Base-by-base conservation (phyloP, 441 rosid species). In the Croton setiger region DNA sequence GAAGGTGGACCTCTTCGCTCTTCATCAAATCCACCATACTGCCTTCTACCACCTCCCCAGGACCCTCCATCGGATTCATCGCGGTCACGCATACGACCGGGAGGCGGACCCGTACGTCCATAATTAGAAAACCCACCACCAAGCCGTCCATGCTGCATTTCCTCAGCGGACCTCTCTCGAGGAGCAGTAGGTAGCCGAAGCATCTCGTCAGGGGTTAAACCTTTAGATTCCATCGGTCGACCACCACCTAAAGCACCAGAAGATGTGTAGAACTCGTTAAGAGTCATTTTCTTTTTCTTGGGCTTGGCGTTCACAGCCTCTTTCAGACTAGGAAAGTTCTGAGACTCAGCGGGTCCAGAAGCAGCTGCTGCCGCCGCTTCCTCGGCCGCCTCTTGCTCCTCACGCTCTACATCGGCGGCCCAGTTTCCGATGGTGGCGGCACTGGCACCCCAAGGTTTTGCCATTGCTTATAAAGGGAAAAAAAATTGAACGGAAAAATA, bases 341-440 rank as follows among this genome's bases (percentile, higher is more conserved):
- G 82, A 2, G 87, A 43, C 68, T 66, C 87, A 27, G 69, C 80
- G 1, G 79, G 76, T 3, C 61, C 83, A 6, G 78, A 75, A 4
- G 72, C 64, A 33, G 81, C 82, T 14, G 84, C 86, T 51, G 80
- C 83, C 1, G 83, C 72, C 3, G 79, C 80, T 4, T 68, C 84
- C 7, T 78, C 74, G 3, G 74, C 68, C 23, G 83, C 86, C 58
- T 83, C 86, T 33, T 70, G 91, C 67, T 87, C 91, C 72, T 91
- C 96, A 43, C 77, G 84, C 81, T 90, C 98, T 23, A 90, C 87
- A 71, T 94, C 98, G 74, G 86, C 96, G 74, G 99, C 99, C 99
- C 99, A 92, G 18, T 86, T 80, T 71, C 97, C 96, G 83, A 86
- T 80, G 67, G n/a, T n/a, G n/a, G n/a, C n/a, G n/a, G n/a, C n/a